Percentiles rank a stretch among this genome's conserved stretches.
phyloP scores from a whole-genome alignment of 306 rosid species.

The Pyrus pyrifolia region DNA sequence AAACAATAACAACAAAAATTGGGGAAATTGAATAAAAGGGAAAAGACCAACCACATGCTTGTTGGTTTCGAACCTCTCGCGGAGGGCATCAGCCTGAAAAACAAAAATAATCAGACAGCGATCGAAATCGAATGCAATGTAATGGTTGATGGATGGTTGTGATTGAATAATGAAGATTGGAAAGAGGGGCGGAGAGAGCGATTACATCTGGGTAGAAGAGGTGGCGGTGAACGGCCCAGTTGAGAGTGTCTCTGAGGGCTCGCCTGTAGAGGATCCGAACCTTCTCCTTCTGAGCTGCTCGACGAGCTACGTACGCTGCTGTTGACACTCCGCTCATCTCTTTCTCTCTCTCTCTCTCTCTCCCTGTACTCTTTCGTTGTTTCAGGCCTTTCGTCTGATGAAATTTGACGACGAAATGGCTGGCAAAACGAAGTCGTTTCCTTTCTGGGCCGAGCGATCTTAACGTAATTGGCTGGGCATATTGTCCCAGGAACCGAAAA shows the following conservation, averaged over 20 bases:
- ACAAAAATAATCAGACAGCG: background rate
- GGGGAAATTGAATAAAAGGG: background rate
- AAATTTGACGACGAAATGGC: background rate
- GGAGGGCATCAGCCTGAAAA: constrained; percentile 73
- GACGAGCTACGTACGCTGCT: constrained; percentile 64
- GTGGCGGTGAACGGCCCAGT: constrained; percentile 99
- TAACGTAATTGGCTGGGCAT: background rate
- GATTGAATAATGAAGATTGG: background rate
- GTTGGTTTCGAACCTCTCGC: constrained; percentile 77
- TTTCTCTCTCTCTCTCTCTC: background rate
- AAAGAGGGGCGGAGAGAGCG: background rate
- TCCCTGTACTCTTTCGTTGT: background rate
- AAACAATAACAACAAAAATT: background rate
- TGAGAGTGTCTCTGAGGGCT: constrained; percentile 90
- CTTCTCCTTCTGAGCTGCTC: constrained; percentile 91
- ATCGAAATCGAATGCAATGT: background rate
- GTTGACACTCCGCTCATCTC: constrained; percentile 47
- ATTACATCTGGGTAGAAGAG: constrained; percentile 79
- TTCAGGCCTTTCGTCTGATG: background rate
- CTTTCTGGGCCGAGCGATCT: background rate
- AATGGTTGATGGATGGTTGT: background rate
- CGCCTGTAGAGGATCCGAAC: constrained; percentile 90
- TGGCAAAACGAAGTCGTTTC: background rate
- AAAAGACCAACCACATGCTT: constrained; percentile 61
- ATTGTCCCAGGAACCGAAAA: too few relatives aligned